phyloP scores from a whole-genome alignment of 1,284 basidiomycete species.

The Afroboletus lepidellus region DNA sequence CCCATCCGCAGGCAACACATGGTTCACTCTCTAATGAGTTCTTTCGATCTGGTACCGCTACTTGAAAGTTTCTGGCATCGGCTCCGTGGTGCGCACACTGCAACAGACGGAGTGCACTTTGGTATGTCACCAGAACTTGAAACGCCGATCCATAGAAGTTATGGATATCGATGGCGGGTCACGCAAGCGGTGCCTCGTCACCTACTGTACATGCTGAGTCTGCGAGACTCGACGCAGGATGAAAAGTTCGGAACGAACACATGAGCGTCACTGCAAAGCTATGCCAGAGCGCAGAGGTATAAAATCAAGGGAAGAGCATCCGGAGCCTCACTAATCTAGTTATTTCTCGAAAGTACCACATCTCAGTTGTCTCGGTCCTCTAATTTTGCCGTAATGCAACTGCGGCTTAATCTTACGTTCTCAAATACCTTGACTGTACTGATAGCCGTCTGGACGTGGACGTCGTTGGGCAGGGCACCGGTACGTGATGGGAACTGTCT shows the following conservation, averaged over 20 bases:
- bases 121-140: conserved; percentile 3
- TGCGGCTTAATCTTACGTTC: neutral
- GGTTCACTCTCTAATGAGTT: neutral
- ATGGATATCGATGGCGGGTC: neutral
- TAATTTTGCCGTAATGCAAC: conserved; percentile 4
- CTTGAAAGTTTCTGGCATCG: neutral
- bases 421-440: neutral
- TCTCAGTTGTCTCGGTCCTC: neutral
- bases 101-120: neutral
- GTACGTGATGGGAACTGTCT: conserved; percentile 3
- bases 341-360: neutral
- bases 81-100: neutral
- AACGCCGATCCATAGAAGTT: neutral
- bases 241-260: neutral
- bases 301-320: neutral
- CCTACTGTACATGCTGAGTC: neutral
- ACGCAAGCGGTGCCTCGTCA: conserved; percentile 1
- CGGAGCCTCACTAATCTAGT: neutral
- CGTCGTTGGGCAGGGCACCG: conserved; percentile 9
- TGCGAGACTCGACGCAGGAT: neutral
- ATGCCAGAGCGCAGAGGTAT: conserved; percentile 7
- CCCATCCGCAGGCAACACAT: too few species aligned
- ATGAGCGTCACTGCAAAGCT: conserved; percentile 4
- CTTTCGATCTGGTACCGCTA: neutral
- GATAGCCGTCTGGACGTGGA: conserved; percentile 5